A percentile compares a stretch with the other conserved stretches of the same genome.
Evolutionary conservation across 257 asterid species (phyloP).

Genomic region (Solanum lignicaule): DNA sequence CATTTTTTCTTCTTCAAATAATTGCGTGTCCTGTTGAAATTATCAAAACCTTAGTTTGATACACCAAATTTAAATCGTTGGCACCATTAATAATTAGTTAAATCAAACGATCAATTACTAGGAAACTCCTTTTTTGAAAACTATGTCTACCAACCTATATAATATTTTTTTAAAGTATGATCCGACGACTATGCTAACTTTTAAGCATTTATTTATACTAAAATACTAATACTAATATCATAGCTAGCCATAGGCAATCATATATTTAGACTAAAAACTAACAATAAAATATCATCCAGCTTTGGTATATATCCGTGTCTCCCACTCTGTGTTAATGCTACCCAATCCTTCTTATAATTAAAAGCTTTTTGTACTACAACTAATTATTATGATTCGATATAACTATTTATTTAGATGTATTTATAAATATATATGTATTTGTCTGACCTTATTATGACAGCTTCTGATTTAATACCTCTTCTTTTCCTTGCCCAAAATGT

Average conservation of each 20-base stretch:
- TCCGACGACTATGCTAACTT: not conserved
- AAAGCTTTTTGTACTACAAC: not conserved
- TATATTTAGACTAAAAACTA: not conserved
- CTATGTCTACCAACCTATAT: not conserved
- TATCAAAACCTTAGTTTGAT: not conserved
- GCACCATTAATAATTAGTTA: not conserved
- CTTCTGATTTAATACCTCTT: not conserved
- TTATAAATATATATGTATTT: not conserved
- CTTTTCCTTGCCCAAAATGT: not conserved
- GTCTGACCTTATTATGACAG: not conserved
- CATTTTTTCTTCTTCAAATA: not conserved
- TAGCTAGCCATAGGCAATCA: not conserved
- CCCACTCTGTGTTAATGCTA: not conserved
- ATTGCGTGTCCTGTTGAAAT: not conserved
- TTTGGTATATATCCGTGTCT: slow-evolving; percentile 5
- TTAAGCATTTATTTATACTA: not conserved
- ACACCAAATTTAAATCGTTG: not conserved
- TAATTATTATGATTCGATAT: not conserved
- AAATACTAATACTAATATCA: not conserved
- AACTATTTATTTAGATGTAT: not conserved
- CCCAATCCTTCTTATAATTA: not conserved
- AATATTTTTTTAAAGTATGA: not conserved
- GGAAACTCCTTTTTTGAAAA: not conserved
- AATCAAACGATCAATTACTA: not conserved
- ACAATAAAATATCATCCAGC: not conserved